Percentiles rank a stretch among this genome's conserved stretches.
Conservation (phyloP, 129 eudicot genomes). For the Artemisia argyi region DNA sequence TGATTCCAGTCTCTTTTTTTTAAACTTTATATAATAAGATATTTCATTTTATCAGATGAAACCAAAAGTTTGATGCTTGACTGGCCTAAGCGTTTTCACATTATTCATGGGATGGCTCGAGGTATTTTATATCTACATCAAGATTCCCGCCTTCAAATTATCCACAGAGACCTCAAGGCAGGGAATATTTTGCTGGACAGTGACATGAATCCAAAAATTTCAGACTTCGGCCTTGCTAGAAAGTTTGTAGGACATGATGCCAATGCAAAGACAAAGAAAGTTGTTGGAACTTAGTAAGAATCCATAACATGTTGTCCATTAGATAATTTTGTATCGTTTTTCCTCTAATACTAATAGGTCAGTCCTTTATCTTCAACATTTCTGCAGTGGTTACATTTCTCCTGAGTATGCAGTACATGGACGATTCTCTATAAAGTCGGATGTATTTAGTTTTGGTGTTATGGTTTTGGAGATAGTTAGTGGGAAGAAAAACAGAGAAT, state of each 20-base stretch:
- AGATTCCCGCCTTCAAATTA: constrained; percentile 11
- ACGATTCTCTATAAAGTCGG: constrained; percentile 37
- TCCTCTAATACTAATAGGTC: too few species aligned
- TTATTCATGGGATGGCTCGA: constrained; percentile 16
- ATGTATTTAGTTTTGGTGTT: constrained; percentile 44
- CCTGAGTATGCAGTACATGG: constrained; percentile 47
- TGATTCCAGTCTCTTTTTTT: not conserved
- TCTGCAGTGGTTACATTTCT: constrained; percentile 39
- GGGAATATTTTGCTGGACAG: not conserved
- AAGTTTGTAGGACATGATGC: constrained; percentile 9
- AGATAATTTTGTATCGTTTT: not conserved
- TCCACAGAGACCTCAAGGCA: constrained; percentile 7
- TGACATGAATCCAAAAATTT: constrained; percentile 7
- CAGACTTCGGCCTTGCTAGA: constrained; percentile 14
- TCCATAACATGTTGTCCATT: not conserved
- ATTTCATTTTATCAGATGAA: not conserved
- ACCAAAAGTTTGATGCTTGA: not conserved
- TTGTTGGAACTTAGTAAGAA: constrained; percentile 1
- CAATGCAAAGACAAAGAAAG: not conserved
- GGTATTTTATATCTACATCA: constrained; percentile 11
- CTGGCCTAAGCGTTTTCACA: not conserved
- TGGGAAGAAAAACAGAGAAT: constrained; percentile 42
- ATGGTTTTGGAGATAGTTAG: constrained; percentile 41
- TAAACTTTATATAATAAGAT: not conserved
- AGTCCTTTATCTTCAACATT: not conserved